Evolutionary conservation across 352 stramenopile genomes (phyloP).

Genomic region (Globisporangium radiosum): DNA sequence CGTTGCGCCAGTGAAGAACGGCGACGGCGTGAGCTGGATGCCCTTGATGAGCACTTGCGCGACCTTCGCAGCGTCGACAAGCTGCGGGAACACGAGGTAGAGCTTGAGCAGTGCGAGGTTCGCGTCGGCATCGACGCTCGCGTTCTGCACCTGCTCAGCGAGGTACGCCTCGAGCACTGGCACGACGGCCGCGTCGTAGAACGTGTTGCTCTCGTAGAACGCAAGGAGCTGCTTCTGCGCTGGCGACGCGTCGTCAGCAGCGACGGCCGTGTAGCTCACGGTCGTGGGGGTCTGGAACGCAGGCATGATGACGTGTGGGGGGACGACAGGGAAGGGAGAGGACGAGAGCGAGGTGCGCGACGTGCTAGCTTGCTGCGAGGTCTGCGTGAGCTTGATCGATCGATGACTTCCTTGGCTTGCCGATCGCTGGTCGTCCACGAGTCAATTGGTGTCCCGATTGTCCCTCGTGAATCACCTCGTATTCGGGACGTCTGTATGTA

Average conservation of each 20-base stretch:
- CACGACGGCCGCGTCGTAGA: constrained; percentile 46
- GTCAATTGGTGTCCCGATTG: no score
- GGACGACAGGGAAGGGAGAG: not conserved
- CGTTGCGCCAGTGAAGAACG: constrained; percentile 71
- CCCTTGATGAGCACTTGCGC: constrained; percentile 68
- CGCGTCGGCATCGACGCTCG: constrained; percentile 64
- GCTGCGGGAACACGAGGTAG: constrained; percentile 66
- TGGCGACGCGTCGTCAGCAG: constrained; percentile 28
- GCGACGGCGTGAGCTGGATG: constrained; percentile 54
- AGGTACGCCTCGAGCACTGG: constrained; percentile 62
- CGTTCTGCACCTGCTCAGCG: constrained; percentile 60
- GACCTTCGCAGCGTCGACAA: constrained; percentile 49
- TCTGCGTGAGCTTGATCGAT: not conserved
- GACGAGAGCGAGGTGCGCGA: not conserved
- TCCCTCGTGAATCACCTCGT: no score
- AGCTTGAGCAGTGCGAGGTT: constrained; percentile 79
- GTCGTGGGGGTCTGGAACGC: constrained; percentile 58
- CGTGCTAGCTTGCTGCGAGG: not conserved
- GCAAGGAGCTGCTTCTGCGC: constrained; percentile 52
- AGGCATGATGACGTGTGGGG: constrained; percentile 27
- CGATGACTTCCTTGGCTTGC: not conserved
- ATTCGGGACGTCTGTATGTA: no score
- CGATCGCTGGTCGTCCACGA: constrained; percentile 1
- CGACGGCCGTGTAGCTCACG: constrained; percentile 51
- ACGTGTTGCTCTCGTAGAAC: constrained; percentile 34